Evolutionary conservation across 1,139 yeast genomes (phyloP), one percentile per base, ranked within the genome.

Genomic region (Blastobotrys elegans): DNA sequence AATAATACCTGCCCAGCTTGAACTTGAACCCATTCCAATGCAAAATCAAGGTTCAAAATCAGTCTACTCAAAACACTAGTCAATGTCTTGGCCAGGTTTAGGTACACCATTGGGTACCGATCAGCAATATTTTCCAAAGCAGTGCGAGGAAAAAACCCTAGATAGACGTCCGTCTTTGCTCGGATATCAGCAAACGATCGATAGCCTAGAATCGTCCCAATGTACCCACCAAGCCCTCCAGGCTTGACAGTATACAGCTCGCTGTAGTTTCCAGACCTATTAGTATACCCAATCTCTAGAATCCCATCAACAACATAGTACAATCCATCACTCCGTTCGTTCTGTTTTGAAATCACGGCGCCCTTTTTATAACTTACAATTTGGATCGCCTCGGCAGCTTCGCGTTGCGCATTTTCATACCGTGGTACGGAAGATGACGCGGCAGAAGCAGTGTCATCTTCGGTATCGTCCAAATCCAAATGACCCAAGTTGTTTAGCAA

Each of bases 21-120:
- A 3, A 87, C 74, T 53, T 88, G 96, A 43, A 92, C 80, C 98
- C 98, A 92, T 64, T 92, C 98, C 45, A 92, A 69, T 0, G 97
- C 96, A 66, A 85, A 87, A 62, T 92, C 98, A 42, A 92, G 77
- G 45, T 84, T 80, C 40, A 85, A 65, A 41, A 92, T 71, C 48
- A 85, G 78, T 29, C 77, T 72, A 27, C 92, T 82, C 40, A 92
- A 67, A 2, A 85, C 73, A 21, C 73, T 74, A 43, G 87, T 81
- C 54, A 90, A 68, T 14, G 81, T 76, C 47, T 81, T 79, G 0
- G 97, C 96, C 46, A 89, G 76, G 4, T 89, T 80, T 41, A 92
- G 69, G 54, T 85, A 84, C 13, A 90, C 73, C 64, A 80, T 75
- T 51, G 92, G 92, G 61, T 79, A 84, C 54, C 79, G 79, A 53